phyloP scores from a whole-genome alignment of 768 basidiomycete species.

The Leccinum longicurvipes region DNA sequence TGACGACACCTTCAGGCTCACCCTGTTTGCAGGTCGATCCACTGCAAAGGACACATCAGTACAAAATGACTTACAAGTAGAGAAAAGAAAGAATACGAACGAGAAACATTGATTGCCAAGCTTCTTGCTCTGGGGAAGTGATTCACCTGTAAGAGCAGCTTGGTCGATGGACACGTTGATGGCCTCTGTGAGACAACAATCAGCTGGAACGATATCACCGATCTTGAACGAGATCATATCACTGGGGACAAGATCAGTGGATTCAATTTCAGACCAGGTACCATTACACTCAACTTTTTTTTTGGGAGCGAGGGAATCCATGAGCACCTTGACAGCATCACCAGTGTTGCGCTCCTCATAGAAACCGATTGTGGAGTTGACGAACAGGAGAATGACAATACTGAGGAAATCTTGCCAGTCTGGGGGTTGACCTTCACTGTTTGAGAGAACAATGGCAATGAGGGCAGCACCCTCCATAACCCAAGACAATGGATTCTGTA shows the following conservation, averaged over 20 bases:
- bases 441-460: conserved; percentile 93
- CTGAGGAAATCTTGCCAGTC: conserved; percentile 99
- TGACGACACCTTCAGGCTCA: conserved; percentile 98
- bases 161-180: conserved; percentile 99
- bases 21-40: conserved; percentile 99
- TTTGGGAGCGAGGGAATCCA: conserved; percentile 99
- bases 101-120: conserved; percentile 96
- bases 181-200: conserved; percentile 94
- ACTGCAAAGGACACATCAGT: conserved; percentile 34
- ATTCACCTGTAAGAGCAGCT: conserved; percentile 97
- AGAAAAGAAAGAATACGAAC: conserved; percentile 45
- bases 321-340: conserved; percentile 98
- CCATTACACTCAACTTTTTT: conserved; percentile 89
- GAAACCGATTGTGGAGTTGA: conserved; percentile 98
- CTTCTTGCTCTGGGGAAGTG: conserved; percentile 91
- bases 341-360: conserved; percentile 97
- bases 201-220: conserved; percentile 97
- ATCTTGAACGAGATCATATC: conserved; percentile 99
- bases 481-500: conserved; percentile 99
- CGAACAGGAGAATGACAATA: conserved; percentile 85
- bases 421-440: conserved; percentile 80
- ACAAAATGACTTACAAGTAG: neutral
- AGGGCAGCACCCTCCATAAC: conserved; percentile 98
- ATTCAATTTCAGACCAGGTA: conserved; percentile 90
- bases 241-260: conserved; percentile 85